Evolutionary conservation across 805 yeast species (phyloP).

Genomic region (Hanseniaspora meyeri): DNA sequence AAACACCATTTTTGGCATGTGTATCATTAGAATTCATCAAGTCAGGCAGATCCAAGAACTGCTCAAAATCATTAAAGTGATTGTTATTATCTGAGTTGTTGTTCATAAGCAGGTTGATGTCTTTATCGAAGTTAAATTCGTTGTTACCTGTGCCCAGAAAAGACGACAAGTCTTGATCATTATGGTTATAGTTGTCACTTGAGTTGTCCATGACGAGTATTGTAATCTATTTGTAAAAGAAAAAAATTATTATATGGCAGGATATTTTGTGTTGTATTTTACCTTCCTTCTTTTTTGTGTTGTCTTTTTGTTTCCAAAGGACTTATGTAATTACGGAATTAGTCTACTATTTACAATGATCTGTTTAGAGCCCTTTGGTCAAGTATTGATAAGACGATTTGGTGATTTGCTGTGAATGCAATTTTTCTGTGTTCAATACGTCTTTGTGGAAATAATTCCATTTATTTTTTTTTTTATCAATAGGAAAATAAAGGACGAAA

Average conservation of each 20-base stretch:
- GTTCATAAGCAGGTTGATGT: constrained; percentile 3
- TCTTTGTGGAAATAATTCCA: too few species aligned
- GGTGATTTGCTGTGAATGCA: too few species aligned
- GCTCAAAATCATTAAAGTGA: not conserved
- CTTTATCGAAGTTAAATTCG: not conserved
- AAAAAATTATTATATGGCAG: not conserved
- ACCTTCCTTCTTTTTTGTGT: not conserved
- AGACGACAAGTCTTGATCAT: not conserved
- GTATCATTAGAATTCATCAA: not conserved
- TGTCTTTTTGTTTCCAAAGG: too few species aligned
- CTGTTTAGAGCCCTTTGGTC: too few species aligned
- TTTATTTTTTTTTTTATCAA: too few species aligned
- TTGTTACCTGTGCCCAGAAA: not conserved
- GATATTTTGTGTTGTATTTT: not conserved
- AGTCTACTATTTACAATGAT: too few species aligned
- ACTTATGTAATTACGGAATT: too few species aligned
- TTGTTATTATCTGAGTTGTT: not conserved
- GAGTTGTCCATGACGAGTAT: not conserved
- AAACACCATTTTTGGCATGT: not conserved
- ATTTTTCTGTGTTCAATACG: too few species aligned
- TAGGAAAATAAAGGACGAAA: too few species aligned
- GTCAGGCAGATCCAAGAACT: constrained; percentile 8
- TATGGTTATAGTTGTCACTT: not conserved
- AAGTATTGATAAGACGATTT: too few species aligned
- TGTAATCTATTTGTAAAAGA: not conserved